Evolutionary conservation across 306 rosid species (phyloP), one percentile per base, ranked within the genome.

Genomic region (Medicago truncatula): DNA sequence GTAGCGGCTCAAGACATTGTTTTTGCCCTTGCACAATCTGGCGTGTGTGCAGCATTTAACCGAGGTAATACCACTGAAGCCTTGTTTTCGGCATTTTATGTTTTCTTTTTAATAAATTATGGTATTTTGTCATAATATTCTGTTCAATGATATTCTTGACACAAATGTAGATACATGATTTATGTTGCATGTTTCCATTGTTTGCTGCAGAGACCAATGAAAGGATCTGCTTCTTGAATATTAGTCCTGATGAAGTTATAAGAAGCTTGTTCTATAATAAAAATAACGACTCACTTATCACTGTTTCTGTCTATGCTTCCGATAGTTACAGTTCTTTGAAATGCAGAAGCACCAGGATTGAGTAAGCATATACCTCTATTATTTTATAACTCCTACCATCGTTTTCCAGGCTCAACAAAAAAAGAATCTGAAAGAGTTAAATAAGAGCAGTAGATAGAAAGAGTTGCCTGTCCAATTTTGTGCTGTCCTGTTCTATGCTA

Each of bases 301-400:
- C 98, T 34, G 98, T 93, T 82, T 93, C 98, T 43, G 98, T 93
- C 73, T 93, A 93, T 83, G 98, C 98, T 21, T 93, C 97, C 9
- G 98, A 93, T 86, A 91, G 92, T 79, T 93, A 89, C 88, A 93
- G 97, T 87, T 93, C 98, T 46, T 85, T 93, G 87, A 93, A 93
- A 83, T 93, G 98, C 80, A 83, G 98, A 87, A 91, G 97, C 85
- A 93, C 98, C 5, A 82, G 97, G 81, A 93, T 91, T 76, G 97
- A 93, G 98, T 93, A 78, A 11, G 97, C 82, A 12, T 84, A 12
- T 76, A 21, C 11, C 64, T 14, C 58, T 36, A 50, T 52, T 77
- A 9, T 20, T 14, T 73, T 79, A 13, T 11, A 54, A 12, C 36
- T 14, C 17, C 53, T 66, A 11, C 50, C 14, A 21, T 59, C 31